A percentile compares a stretch with the other conserved stretches of the same genome.
Conservation (phyloP, 2,329 filamentous ascomycete genomes). For the Sphaerulina populicola region DNA sequence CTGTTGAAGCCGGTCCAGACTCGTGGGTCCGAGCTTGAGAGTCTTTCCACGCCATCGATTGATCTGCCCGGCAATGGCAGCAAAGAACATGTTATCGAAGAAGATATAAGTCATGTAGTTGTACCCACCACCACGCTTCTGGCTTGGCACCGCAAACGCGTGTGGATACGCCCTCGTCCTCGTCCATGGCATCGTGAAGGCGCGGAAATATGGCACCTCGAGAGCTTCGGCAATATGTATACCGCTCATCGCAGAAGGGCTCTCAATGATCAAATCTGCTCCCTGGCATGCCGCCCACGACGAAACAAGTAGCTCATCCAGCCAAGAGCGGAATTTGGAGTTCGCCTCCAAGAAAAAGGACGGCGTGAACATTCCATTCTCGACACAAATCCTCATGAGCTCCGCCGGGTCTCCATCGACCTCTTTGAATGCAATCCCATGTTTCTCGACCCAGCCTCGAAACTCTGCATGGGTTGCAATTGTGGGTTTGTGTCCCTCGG, state of each 20-base stretch:
- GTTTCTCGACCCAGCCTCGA: constrained; percentile 75
- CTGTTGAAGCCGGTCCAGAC: constrained; percentile 79
- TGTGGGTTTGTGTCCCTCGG: constrained; percentile 74
- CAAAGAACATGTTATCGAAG: constrained; percentile 97
- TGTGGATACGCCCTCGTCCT: constrained; percentile 91
- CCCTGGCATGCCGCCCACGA: constrained; percentile 78
- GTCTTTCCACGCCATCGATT: constrained; percentile 84
- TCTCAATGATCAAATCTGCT: constrained; percentile 86
- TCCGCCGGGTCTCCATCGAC: constrained; percentile 88
- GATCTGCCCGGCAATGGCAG: constrained; percentile 79
- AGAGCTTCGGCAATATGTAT: constrained; percentile 96
- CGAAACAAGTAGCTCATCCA: constrained; percentile 76
- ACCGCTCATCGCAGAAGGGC: constrained; percentile 90
- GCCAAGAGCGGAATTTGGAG: constrained; percentile 83
- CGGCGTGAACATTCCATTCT: constrained; percentile 94
- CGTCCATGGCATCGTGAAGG: constrained; percentile 99
- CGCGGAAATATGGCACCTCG: constrained; percentile 87
- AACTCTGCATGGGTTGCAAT: constrained; percentile 94
- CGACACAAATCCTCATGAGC: constrained; percentile 90
- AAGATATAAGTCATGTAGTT: constrained; percentile 93
- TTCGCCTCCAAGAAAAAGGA: constrained; percentile 84
- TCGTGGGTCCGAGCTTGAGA: constrained; percentile 71
- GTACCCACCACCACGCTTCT: constrained; percentile 91
- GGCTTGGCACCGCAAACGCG: constrained; percentile 68
- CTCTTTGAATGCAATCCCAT: constrained; percentile 84